Conservation (phyloP, 208 protist genomes). For the Spongospora subterranea region DNA sequence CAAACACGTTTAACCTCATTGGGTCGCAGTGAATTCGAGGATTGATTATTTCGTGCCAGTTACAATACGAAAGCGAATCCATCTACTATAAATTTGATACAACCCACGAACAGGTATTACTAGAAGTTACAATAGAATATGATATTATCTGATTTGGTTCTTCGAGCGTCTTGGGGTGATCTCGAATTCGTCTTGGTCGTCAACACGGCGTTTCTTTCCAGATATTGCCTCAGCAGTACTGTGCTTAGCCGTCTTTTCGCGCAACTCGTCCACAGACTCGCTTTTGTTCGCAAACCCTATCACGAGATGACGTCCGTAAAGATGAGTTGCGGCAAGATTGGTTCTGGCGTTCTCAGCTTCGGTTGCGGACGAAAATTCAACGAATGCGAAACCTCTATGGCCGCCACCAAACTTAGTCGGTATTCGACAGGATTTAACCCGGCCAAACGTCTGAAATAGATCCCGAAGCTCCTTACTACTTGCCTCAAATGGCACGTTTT, state of each 20-base stretch:
- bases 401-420: constrained; percentile 38
- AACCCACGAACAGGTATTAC: no score
- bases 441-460: constrained; percentile 12
- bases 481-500: constrained; percentile 56
- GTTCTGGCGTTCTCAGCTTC: not conserved
- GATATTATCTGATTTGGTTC: no score
- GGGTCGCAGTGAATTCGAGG: no score
- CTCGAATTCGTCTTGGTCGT: no score
- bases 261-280: constrained; percentile 31
- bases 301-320: constrained; percentile 43
- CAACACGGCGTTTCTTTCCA: not conserved
- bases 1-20: no score
- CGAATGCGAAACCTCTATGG: constrained; percentile 41
- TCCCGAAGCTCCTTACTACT: constrained; percentile 39
- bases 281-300: not conserved
- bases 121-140: no score
- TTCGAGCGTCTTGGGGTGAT: no score
- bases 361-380: not conserved
- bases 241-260: not conserved
- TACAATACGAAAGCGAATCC: no score
- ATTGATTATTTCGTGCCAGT: no score
- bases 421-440: constrained; percentile 32
- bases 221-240: not conserved
- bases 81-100: no score
- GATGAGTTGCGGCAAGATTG: not conserved